phyloP scores from a whole-genome alignment of 148 eudicot genomes.

The Chenopodium quinoa region DNA sequence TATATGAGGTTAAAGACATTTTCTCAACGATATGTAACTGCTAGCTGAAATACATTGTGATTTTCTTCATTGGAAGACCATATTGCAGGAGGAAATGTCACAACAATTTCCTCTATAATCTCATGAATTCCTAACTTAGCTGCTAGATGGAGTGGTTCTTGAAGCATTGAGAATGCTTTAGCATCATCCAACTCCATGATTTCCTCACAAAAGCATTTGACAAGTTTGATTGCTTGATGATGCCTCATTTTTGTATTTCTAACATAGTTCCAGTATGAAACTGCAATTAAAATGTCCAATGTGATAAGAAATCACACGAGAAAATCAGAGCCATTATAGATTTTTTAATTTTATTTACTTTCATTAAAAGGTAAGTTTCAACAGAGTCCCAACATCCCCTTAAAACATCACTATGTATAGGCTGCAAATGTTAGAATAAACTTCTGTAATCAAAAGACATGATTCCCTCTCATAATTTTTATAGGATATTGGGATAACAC shows the following conservation, averaged over 20 bases:
- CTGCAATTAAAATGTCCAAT: not conserved
- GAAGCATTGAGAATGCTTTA: slow-evolving; percentile 28
- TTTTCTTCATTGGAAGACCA: slow-evolving; percentile 31
- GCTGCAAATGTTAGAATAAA: too few relatives aligned
- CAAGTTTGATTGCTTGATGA: slow-evolving; percentile 12
- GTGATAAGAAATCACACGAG: not conserved
- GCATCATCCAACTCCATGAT: slow-evolving; percentile 27
- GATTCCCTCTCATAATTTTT: too few relatives aligned
- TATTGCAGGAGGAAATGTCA: slow-evolving; percentile 28
- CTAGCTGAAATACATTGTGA: slow-evolving; percentile 33
- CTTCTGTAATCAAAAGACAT: too few relatives aligned
- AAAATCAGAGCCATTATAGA: not conserved
- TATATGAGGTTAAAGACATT: slow-evolving; percentile 35
- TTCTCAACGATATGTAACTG: slow-evolving; percentile 29
- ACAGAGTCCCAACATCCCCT: not conserved
- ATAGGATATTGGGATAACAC: too few relatives aligned
- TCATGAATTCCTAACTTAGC: slow-evolving; percentile 32
- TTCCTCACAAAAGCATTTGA: slow-evolving; percentile 21
- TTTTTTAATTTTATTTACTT: not conserved
- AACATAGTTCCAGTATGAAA: not conserved
- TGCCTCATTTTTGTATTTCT: slow-evolving; percentile 9
- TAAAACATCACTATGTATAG: not conserved
- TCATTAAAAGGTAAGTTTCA: not conserved
- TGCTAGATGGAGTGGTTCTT: slow-evolving; percentile 27
- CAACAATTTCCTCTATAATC: slow-evolving; percentile 32